These are phyloP conservation scores for Phytophthora syringae DNA, from an alignment of 352 stramenopile species.

Conservation along the genomic window DNA sequence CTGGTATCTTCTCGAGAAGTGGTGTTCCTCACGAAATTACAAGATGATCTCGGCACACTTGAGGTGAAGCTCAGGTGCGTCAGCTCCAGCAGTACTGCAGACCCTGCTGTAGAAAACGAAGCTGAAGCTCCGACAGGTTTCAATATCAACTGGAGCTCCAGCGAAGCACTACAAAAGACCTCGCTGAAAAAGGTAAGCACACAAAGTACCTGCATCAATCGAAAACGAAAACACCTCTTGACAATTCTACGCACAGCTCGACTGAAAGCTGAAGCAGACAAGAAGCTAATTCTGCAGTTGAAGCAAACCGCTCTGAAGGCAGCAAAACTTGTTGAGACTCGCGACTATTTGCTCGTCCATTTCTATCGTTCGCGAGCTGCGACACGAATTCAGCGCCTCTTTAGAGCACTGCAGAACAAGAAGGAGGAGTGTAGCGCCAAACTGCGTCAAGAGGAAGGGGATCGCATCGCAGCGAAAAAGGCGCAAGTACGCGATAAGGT, in stretches of 20 bases:
- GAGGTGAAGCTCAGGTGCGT: slow-evolving; percentile 46
- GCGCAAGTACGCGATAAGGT: slow-evolving; percentile 43
- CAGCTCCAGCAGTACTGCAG: background rate
- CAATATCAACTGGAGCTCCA: slow-evolving; percentile 64
- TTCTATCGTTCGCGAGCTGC: slow-evolving; percentile 41
- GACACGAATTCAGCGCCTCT: slow-evolving; percentile 40
- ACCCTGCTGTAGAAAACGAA: background rate
- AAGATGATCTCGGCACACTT: slow-evolving; percentile 35
- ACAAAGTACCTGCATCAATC: background rate
- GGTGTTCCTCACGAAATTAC: slow-evolving; percentile 50
- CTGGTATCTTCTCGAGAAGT: slow-evolving; percentile 49
- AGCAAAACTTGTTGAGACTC: slow-evolving; percentile 22
- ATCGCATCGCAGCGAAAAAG: slow-evolving; percentile 38
- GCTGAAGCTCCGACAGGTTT: slow-evolving; percentile 34
- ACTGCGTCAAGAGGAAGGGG: slow-evolving; percentile 29
- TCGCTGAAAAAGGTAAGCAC: slow-evolving; percentile 47
- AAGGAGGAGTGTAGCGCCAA: slow-evolving; percentile 23
- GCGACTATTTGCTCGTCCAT: slow-evolving; percentile 26
- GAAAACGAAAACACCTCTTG: background rate
- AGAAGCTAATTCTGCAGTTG: slow-evolving; percentile 48
- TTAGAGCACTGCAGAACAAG: slow-evolving; percentile 17
- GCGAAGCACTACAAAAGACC: slow-evolving; percentile 55
- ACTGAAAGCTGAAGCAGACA: slow-evolving; percentile 39
- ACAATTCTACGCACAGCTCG: slow-evolving; percentile 24
- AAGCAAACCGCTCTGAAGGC: slow-evolving; percentile 32